Evolutionary conservation across 306 rosid species (phyloP).

Genomic region (Macrotyloma uniflorum): DNA sequence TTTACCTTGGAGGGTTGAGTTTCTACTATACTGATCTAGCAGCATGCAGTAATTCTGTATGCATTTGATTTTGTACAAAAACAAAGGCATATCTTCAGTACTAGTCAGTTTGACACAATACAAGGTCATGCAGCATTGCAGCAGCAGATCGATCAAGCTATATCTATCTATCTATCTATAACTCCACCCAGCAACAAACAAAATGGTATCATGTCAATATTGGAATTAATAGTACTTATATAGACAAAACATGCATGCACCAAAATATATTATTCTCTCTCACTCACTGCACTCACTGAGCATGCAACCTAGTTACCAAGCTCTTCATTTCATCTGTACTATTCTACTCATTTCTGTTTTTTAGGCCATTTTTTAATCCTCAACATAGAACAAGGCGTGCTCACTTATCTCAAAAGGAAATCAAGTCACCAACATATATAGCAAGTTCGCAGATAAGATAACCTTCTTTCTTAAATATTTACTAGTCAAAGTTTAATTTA

Average conservation of each 20-base stretch:
- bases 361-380: conserved; percentile 27
- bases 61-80: conserved; percentile 25
- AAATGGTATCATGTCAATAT: conserved; percentile 18
- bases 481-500: too few species aligned
- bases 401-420: too few species aligned
- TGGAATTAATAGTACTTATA: conserved; percentile 19
- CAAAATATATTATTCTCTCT: conserved; percentile 6
- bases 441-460: too few species aligned
- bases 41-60: background rate
- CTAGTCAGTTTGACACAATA: conserved; percentile 11
- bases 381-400: background rate
- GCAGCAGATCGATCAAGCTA: background rate
- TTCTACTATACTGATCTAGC: background rate
- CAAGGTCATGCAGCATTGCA: conserved; percentile 12
- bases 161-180: background rate
- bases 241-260: conserved; percentile 9
- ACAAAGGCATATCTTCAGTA: conserved; percentile 13
- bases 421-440: too few species aligned
- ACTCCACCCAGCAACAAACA: conserved; percentile 5
- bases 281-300: background rate
- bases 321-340: conserved; percentile 16
- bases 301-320: background rate
- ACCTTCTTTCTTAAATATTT: too few species aligned
- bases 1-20: conserved; percentile 1
- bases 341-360: background rate